phyloP scores from a whole-genome alignment of 2,329 filamentous ascomycete species.

The Stachybotrys echinatus region DNA sequence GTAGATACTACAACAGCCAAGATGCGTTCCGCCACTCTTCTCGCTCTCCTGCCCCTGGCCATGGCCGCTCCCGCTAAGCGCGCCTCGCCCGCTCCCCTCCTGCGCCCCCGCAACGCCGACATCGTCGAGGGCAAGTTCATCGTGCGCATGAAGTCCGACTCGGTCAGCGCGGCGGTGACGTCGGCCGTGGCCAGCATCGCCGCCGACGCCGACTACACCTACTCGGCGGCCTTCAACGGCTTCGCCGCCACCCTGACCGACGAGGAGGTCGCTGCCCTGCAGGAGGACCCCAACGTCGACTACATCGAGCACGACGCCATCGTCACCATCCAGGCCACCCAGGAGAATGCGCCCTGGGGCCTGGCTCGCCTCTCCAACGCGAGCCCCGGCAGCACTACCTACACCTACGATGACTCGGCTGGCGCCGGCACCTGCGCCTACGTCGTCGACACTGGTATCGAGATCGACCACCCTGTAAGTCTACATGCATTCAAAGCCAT shows the following conservation, averaged over 20 bases:
- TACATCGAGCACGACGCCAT: conserved; percentile 34
- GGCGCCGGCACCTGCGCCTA: conserved; percentile 37
- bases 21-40: conserved; percentile 26
- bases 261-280: conserved; percentile 17
- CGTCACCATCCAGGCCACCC: conserved; percentile 20
- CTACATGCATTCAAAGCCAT: no score
- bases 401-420: conserved; percentile 33
- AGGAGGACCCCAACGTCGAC: conserved; percentile 22
- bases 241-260: conserved; percentile 21
- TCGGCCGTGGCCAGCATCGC: conserved; percentile 19
- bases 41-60: conserved; percentile 24
- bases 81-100: conserved; percentile 25
- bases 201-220: conserved; percentile 25
- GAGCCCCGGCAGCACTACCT: conserved; percentile 20
- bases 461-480: conserved; percentile 29
- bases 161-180: conserved; percentile 15
- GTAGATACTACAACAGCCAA: conserved; percentile 7
- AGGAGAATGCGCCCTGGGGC: conserved; percentile 33
- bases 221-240: conserved; percentile 17
- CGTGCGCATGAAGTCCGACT: conserved; percentile 25
- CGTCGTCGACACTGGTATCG: conserved; percentile 41
- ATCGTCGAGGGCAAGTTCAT: conserved; percentile 31
- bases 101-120: conserved; percentile 23
- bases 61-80: conserved; percentile 25
- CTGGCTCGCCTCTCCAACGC: conserved; percentile 31